Base-by-base conservation (phyloP, 192 early-diverging fungal genomes). In the Thamnidium elegans region DNA sequence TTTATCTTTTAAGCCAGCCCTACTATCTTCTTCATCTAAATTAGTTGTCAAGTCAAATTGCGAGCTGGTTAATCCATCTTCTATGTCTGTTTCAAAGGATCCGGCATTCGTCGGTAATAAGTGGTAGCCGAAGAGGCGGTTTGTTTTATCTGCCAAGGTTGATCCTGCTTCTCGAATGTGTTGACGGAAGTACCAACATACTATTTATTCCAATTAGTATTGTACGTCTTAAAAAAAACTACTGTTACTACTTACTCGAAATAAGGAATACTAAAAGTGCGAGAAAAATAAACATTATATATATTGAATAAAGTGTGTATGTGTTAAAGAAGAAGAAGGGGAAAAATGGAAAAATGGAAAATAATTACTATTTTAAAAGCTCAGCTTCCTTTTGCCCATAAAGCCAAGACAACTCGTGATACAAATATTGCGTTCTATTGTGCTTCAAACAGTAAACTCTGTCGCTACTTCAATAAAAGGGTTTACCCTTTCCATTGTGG, bases 31-130 rank as follows among this genome's bases (percentile, higher is more conserved):
- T 26, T 75, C 78, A 15, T 67, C 59, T 10, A 85, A 20, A 61
- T 85, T 85, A 13, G 66, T 59, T 21, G 31, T 10, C 9, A 85
- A 58, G 64, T 85, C 78, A 65, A 85, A 85, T 21, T 75, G 77
- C 10, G 78, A 78, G 4, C 81, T 83, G 7, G 78, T 81, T 13
- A 85, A 46, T 0, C 84, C 84, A 58, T 83, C 74, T 48, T 85
- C 84, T 46, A 85, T 81, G 36, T 83, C 82, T 15, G 71, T 55
- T 63, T 79, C 78, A 44, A 85, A 85, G 0, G 84, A 78, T 4
- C 69, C 61, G 15, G 66, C 67, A 14, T 72, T 75, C 39, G 80
- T 78, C 2, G 84, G 84, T 15, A 85, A 65, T 3, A 71, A 69
- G 53, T 76, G 70, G 62, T 85, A 85, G 10, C 76, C 66, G 42